Evolutionary conservation across 2,329 filamentous ascomycete species (phyloP), one percentile per base, ranked within the genome.

Genomic region (Calonectria fujianensis): DNA sequence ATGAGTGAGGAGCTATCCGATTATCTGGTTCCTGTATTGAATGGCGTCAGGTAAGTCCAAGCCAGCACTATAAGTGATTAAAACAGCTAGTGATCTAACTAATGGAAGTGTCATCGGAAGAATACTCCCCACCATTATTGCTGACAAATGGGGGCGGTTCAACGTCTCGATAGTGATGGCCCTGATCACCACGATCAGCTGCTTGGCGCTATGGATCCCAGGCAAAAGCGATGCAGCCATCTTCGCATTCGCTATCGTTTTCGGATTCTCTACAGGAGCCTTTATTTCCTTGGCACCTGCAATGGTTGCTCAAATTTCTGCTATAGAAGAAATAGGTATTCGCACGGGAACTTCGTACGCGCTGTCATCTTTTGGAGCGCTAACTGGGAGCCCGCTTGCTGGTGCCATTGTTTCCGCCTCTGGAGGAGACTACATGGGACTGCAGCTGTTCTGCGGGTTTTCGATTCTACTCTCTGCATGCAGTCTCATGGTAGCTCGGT

Each of bases 181-280:
- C 18, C 2, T 65, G 0, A 45, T 65, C 6, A 65, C 61, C 9
- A 32, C 61, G 1, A 41, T 11, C 4, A 48, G 61, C 18, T 65
- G 61, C 10, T 65, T 65, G 20, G 61, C 41, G 8, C 29, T 65
- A 4, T 65, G 61, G 61, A 50, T 65, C 18, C 61, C 61, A 10
- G 61, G 61, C 1, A 50, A 24, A 20, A 48, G 39, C 20, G 20
- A 50, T 9, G 71, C 74, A 3, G 80, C 80, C 4, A 78, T 84
- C 31, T 82, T 87, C 39, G 82, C 82, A 2, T 88, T 87, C 75
- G 81, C 85, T 1, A 80, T 84, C 9, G 77, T 87, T 18, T 88
- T 86, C 57, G 87, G 86, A 50, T 86, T 86, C 82, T 83, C 80
- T 65, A 86, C 85, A 0, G 86, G 86, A 29, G 86, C 85, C 24